phyloP scores from a whole-genome alignment of 176 grass and related monocot genomes.

The Coix lacrymajobi region DNA sequence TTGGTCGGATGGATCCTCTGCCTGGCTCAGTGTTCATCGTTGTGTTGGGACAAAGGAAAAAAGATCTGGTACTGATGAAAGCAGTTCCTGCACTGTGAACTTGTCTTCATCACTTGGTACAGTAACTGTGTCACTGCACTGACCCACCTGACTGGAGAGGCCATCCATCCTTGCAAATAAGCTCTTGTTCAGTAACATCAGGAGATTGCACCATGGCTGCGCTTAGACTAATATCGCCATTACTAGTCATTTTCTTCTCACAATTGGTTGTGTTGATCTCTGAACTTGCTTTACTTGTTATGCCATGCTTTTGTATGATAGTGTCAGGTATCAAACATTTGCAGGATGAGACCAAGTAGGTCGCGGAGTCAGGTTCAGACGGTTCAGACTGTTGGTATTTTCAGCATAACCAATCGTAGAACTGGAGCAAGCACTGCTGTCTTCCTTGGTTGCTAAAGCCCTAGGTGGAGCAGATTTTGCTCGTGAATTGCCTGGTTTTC shows the following conservation, averaged over 20 bases:
- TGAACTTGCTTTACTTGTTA: slow-evolving; percentile 28
- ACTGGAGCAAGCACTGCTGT: slow-evolving; percentile 17
- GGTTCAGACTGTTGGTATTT: slow-evolving; percentile 36
- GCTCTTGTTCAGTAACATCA: slow-evolving; percentile 43
- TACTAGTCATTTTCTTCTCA: slow-evolving; percentile 51
- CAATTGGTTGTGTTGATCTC: slow-evolving; percentile 49
- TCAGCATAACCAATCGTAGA: slow-evolving; percentile 24
- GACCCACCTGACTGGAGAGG: slow-evolving; percentile 17
- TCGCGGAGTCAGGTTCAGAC: slow-evolving; percentile 45
- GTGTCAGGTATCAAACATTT: slow-evolving; percentile 18
- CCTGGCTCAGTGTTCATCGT: slow-evolving; percentile 15
- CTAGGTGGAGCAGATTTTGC: slow-evolving; percentile 36
- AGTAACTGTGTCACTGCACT: slow-evolving; percentile 22
- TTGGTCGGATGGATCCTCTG: slow-evolving; percentile 29
- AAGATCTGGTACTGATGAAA: slow-evolving; percentile 62
- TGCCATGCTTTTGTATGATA: slow-evolving; percentile 35
- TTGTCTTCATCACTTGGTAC: slow-evolving; percentile 60
- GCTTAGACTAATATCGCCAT: slow-evolving; percentile 34
- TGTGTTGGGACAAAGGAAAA: slow-evolving; percentile 40
- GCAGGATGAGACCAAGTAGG: slow-evolving; percentile 27
- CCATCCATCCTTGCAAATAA: slow-evolving; percentile 65
- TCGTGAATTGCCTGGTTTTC: slow-evolving; percentile 17
- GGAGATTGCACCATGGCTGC: slow-evolving; percentile 34
- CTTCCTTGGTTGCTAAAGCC: slow-evolving; percentile 30
- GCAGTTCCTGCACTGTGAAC: slow-evolving; percentile 85